Evolutionary conservation across 1,284 basidiomycete species (phyloP).

Genomic region (Bondarzewia mesenterica): DNA sequence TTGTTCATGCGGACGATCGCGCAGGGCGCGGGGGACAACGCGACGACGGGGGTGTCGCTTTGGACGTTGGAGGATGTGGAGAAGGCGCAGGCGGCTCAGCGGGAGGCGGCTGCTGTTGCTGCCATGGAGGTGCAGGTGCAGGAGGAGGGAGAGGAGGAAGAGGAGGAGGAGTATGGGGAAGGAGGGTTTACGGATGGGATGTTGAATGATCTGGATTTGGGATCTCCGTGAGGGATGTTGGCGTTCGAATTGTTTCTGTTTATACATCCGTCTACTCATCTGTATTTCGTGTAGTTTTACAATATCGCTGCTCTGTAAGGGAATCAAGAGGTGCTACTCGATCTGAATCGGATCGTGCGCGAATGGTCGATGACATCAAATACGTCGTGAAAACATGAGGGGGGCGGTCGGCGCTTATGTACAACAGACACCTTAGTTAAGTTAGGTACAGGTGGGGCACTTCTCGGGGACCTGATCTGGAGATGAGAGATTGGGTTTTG

Average conservation of each 20-base stretch:
- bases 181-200: slow-evolving; percentile 66
- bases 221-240: too few species aligned
- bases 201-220: slow-evolving; percentile 51
- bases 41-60: slow-evolving; percentile 89
- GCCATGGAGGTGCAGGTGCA: slow-evolving; percentile 21
- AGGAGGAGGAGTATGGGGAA: slow-evolving; percentile 58
- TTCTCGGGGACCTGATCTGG: background rate
- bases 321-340: too few species aligned
- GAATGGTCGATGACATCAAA: too few species aligned
- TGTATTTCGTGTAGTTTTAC: too few species aligned
- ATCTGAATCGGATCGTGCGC: too few species aligned
- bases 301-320: too few species aligned
- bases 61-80: slow-evolving; percentile 90
- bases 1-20: slow-evolving; percentile 97
- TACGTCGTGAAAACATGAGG: too few species aligned
- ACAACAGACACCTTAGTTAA: too few species aligned
- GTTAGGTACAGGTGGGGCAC: background rate
- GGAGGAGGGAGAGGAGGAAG: slow-evolving; percentile 27
- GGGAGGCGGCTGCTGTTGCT: slow-evolving; percentile 40
- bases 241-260: too few species aligned
- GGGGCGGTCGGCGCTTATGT: too few species aligned
- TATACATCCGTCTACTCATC: too few species aligned
- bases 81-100: slow-evolving; percentile 74
- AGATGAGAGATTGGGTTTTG: background rate
- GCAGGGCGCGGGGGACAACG: slow-evolving; percentile 91